Conservation (phyloP, 257 asterid species). For the Fraxinus quadrangulata region DNA sequence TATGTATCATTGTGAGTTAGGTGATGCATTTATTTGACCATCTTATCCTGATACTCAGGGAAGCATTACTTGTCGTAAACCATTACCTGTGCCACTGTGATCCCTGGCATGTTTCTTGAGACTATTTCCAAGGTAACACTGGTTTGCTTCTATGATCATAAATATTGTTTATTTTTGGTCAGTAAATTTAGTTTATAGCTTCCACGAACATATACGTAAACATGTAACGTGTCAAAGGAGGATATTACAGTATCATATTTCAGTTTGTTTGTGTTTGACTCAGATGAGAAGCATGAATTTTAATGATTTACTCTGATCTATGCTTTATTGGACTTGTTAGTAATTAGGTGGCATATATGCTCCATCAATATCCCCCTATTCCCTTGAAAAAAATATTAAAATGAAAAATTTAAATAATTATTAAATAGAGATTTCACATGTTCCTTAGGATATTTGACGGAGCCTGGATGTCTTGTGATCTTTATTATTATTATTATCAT, state of each 20-base stretch:
- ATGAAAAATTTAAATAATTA: background rate
- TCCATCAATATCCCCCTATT: background rate
- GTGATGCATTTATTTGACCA: constrained; percentile 32
- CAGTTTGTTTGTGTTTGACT: background rate
- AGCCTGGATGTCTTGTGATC: background rate
- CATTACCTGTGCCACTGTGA: constrained; percentile 90
- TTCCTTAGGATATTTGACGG: background rate
- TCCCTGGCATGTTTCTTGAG: constrained; percentile 98
- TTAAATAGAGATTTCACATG: background rate
- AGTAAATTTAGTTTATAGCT: background rate
- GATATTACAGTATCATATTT: constrained; percentile 9
- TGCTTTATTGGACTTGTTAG: constrained; percentile 42
- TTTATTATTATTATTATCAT: too few species aligned
- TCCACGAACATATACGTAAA: background rate
- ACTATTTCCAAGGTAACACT: constrained; percentile 84
- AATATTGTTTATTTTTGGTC: background rate
- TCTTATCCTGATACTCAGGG: constrained; percentile 56
- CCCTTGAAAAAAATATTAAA: background rate
- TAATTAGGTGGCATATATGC: constrained; percentile 85
- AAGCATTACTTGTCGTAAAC: constrained; percentile 69
- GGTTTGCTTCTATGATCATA: constrained; percentile 13
- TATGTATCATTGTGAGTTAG: constrained; percentile 2
- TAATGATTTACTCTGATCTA: constrained; percentile 22
- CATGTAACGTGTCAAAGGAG: background rate
- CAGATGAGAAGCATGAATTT: background rate